Conservation (phyloP, 208 protist genomes). For the Leishmania martiniquensis region DNA sequence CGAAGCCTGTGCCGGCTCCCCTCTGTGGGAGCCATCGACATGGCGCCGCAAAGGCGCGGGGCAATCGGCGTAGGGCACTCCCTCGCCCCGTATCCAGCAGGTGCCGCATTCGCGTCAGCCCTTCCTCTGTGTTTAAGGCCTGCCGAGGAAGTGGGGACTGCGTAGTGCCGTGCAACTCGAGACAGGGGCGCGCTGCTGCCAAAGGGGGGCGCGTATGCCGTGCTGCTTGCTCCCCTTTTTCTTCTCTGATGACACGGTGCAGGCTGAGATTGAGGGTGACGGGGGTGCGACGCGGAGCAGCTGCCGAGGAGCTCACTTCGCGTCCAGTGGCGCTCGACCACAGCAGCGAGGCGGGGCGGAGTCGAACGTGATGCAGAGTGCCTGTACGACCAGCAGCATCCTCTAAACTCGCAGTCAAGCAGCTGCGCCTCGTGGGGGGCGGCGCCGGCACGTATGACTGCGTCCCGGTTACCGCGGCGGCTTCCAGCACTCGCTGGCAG, state of each 20-base stretch:
- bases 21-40: slow-evolving; percentile 16
- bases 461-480: slow-evolving; percentile 16
- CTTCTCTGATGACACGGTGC: slow-evolving; percentile 12
- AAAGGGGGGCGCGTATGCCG: not conserved
- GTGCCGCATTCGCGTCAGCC: slow-evolving; percentile 22
- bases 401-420: not conserved
- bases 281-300: slow-evolving; percentile 29
- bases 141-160: not conserved
- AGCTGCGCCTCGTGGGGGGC: not conserved
- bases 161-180: not conserved
- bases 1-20: not conserved
- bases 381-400: not conserved
- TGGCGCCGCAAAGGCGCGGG: slow-evolving; percentile 23
- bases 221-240: slow-evolving; percentile 11
- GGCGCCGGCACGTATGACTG: not conserved
- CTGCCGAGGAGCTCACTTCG: not conserved
- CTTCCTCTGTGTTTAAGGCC: not conserved
- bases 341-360: slow-evolving; percentile 12
- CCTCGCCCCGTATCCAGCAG: slow-evolving; percentile 34
- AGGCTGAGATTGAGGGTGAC: slow-evolving; percentile 27
- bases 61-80: slow-evolving; percentile 24
- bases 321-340: not conserved
- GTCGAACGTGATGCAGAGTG: slow-evolving; percentile 17
- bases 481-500: slow-evolving; percentile 22
- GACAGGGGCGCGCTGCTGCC: not conserved